Evolutionary conservation across 2,329 filamentous ascomycete genomes (phyloP).

Genomic region (Sporothrix sp.): DNA sequence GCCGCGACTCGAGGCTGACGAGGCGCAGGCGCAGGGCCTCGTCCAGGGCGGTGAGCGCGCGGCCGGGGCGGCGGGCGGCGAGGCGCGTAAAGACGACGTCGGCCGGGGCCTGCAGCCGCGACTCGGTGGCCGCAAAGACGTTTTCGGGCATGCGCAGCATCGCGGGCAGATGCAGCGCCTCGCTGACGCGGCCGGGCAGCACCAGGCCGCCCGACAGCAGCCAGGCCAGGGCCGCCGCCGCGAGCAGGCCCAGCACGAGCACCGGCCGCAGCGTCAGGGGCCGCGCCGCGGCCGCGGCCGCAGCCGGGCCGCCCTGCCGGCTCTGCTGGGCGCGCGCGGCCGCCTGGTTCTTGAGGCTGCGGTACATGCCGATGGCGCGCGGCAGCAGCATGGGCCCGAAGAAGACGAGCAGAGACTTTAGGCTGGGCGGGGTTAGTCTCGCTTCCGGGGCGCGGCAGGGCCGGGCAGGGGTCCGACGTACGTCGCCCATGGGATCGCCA

Average conservation of each 20-base stretch:
- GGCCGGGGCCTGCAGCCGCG: slow-evolving; percentile 74
- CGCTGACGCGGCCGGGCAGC: slow-evolving; percentile 22
- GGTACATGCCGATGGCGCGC: slow-evolving; percentile 55
- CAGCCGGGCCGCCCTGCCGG: slow-evolving; percentile 30
- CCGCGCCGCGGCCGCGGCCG: slow-evolving; percentile 44
- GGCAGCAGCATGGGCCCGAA: slow-evolving; percentile 65
- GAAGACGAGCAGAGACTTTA: slow-evolving; percentile 48
- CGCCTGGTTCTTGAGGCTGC: slow-evolving; percentile 39
- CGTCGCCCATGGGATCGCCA: slow-evolving; percentile 39
- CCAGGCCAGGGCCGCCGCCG: slow-evolving; percentile 18
- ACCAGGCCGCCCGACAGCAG: slow-evolving; percentile 12
- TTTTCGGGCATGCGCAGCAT: slow-evolving; percentile 65
- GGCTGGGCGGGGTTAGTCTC: too few relatives aligned
- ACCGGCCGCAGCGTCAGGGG: slow-evolving; percentile 45
- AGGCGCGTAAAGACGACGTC: slow-evolving; percentile 78
- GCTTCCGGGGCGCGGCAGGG: too few relatives aligned
- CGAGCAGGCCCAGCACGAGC: slow-evolving; percentile 45
- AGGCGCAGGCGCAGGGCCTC: slow-evolving; percentile 58
- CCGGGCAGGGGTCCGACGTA: slow-evolving; percentile 30
- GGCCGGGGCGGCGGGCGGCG: slow-evolving; percentile 39
- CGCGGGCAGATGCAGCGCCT: slow-evolving; percentile 45
- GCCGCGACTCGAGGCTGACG: slow-evolving; percentile 58
- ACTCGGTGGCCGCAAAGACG: slow-evolving; percentile 67
- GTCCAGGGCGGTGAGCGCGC: slow-evolving; percentile 47
- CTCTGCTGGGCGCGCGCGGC: slow-evolving; percentile 28